Percentiles rank a stretch among this genome's conserved stretches.
Evolutionary conservation across 495 filamentous ascomycete species (phyloP).

Genomic region (Chaetomidium leptoderma): DNA sequence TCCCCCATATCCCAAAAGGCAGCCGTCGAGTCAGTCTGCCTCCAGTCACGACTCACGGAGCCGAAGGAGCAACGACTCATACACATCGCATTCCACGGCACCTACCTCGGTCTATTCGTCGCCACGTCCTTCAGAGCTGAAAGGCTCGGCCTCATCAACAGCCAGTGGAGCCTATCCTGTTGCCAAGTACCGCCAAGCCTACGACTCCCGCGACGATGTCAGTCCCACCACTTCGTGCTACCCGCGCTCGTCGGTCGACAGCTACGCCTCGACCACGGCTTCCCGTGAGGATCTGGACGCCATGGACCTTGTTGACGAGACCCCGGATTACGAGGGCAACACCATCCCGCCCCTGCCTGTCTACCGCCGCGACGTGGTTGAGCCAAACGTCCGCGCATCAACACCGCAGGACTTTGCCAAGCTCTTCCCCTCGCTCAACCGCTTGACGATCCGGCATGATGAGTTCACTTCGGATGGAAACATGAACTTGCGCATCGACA

Average conservation of each 20-base stretch:
- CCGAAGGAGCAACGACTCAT: slow-evolving; percentile 54
- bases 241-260: slow-evolving; percentile 66
- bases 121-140: slow-evolving; percentile 43
- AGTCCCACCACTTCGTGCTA: slow-evolving; percentile 47
- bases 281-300: slow-evolving; percentile 63
- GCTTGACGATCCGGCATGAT: slow-evolving; percentile 82
- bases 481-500: slow-evolving; percentile 94
- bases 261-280: slow-evolving; percentile 69
- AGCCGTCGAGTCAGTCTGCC: slow-evolving; percentile 40
- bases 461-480: slow-evolving; percentile 90
- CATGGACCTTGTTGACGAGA: slow-evolving; percentile 49
- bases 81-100: slow-evolving; percentile 62
- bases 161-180: slow-evolving; percentile 25
- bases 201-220: slow-evolving; percentile 42
- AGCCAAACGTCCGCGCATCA: slow-evolving; percentile 63
- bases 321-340: slow-evolving; percentile 35
- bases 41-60: slow-evolving; percentile 57
- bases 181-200: slow-evolving; percentile 26
- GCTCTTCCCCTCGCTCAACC: slow-evolving; percentile 79
- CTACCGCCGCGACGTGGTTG: slow-evolving; percentile 55
- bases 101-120: slow-evolving; percentile 61
- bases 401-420: slow-evolving; percentile 79
- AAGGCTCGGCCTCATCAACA: slow-evolving; percentile 36
- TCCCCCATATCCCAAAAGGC: slow-evolving; percentile 24
- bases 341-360: slow-evolving; percentile 53